Evolutionary conservation across 345 rosid genomes (phyloP), one percentile per base, ranked within the genome.

Genomic region (Carallia brachiata): DNA sequence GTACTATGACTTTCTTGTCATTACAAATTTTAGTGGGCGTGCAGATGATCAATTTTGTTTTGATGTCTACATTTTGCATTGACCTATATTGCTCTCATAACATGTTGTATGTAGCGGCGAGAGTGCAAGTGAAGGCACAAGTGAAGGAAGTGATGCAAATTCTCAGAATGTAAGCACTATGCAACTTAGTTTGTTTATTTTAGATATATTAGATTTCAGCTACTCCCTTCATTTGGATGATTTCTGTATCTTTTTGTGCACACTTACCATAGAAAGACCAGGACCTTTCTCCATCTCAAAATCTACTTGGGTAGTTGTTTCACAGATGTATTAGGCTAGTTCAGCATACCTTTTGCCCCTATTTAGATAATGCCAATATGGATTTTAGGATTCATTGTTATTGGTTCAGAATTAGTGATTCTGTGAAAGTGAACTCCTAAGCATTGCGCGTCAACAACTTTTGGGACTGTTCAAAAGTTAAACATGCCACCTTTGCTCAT

Each of bases 81-180:
- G 9, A 36, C 55, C 40, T 37, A n/a, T 52, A 62, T 10, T 63
- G 2, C 40, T 63, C 37, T 17, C 54, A 10, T 39, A 8, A 27
- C 2, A 6, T 36, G 12, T 30, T 66, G 15, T 52, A 63, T 62
- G 70, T 73, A 92, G 99, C 79, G 93, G 84, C 28, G 99, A 95
- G 73, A 95, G 91, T 81, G 96, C 72, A 68, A 90, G 97, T 79
- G 99, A 90, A 79, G 97, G 96, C 75, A 82, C 97, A 62, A 95
- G 98, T 81, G 97, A 90, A 86, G 98, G 98, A 80, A 92, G 99
- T 70, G 99, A 95, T 75, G 97, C 84, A 47, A 85, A 89, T 80
- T 92, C 98, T 69, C 97, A 90, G 72, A 89, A 83, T 66, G 99
- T 95, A 82, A 87, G 97, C 78, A 27, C 68, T 0, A 9, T 66